phyloP scores from a whole-genome alignment of 2,329 filamentous ascomycete genomes.

The Gremmenia infestans region DNA sequence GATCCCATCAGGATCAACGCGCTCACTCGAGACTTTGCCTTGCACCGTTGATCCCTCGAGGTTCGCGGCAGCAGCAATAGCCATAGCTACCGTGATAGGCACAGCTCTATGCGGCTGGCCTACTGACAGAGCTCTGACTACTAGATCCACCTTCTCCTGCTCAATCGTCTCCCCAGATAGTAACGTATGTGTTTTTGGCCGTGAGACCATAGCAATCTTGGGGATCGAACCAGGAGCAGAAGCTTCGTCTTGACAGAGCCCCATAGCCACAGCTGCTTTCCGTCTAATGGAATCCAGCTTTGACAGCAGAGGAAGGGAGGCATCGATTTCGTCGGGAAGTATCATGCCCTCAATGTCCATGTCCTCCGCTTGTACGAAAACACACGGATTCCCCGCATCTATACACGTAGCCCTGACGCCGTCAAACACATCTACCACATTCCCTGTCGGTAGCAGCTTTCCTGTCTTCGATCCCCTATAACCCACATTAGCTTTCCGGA shows the following conservation, averaged over 20 bases:
- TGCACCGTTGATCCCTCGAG: constrained; percentile 38
- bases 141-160: constrained; percentile 32
- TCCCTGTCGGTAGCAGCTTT: constrained; percentile 54
- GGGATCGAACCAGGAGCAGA: constrained; percentile 54
- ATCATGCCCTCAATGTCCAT: constrained; percentile 46
- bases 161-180: constrained; percentile 35
- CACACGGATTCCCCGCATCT: constrained; percentile 59
- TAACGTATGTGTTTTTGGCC: constrained; percentile 33
- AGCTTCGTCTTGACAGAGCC: constrained; percentile 41
- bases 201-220: constrained; percentile 55
- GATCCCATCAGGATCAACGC: constrained; percentile 31
- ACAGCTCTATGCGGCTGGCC: constrained; percentile 52
- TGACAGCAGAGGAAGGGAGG: constrained; percentile 37
- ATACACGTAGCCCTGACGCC: constrained; percentile 50
- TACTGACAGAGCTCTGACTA: constrained; percentile 48
- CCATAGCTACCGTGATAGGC: constrained; percentile 50
- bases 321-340: constrained; percentile 49
- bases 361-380: constrained; percentile 54
- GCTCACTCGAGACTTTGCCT: constrained; percentile 22
- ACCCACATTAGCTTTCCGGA: not conserved
- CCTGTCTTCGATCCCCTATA: constrained; percentile 55
- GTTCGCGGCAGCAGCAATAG: constrained; percentile 42
- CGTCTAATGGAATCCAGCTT: constrained; percentile 52
- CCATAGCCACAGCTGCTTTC: constrained; percentile 56
- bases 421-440: constrained; percentile 45